Percentiles rank a stretch among this genome's conserved stretches.
These are phyloP conservation scores for Termitomyces sp. DNA, from an alignment of 768 basidiomycete genomes.

Conservation along the genomic window DNA sequence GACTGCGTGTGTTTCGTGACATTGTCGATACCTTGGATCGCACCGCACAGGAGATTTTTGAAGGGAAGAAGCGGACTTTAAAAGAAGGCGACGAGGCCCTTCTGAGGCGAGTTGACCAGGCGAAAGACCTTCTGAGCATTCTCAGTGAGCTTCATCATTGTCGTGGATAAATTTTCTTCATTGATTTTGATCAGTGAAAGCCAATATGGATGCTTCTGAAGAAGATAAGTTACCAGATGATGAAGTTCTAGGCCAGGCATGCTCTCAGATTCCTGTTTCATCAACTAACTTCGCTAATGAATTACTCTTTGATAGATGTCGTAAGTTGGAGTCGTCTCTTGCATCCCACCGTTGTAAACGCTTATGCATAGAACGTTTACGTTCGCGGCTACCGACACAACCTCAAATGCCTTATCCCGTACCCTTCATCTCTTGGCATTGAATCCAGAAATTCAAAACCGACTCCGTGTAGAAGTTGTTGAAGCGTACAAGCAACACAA, in stretches of 20 bases:
- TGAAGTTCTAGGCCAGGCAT: slow-evolving; percentile 24
- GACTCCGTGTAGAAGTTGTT: slow-evolving; percentile 35
- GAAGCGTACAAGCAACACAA: slow-evolving; percentile 12
- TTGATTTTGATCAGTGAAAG: slow-evolving; percentile 4
- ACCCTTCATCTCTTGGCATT: slow-evolving; percentile 22
- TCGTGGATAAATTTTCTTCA: background rate
- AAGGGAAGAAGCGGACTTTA: slow-evolving; percentile 13
- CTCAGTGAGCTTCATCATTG: slow-evolving; percentile 6
- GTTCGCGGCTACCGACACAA: slow-evolving; percentile 30
- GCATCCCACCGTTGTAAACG: background rate
- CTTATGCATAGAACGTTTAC: slow-evolving; percentile 18
- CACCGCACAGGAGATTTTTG: slow-evolving; percentile 11
- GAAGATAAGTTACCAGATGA: slow-evolving; percentile 17
- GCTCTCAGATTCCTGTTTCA: background rate
- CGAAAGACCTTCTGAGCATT: slow-evolving; percentile 16
- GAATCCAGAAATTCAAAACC: slow-evolving; percentile 15
- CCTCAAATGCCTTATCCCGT: slow-evolving; percentile 24
- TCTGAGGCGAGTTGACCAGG: slow-evolving; percentile 3
- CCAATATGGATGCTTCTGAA: slow-evolving; percentile 9
- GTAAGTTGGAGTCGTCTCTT: slow-evolving; percentile 2
- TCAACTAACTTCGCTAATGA: background rate
- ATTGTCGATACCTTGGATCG: slow-evolving; percentile 12
- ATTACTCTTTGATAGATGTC: slow-evolving; percentile 8
- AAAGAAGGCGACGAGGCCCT: slow-evolving; percentile 13
- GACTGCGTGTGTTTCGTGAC: slow-evolving; percentile 9